Percentiles rank a stretch among this genome's conserved stretches.
These are phyloP conservation scores for Paramecium primaurelia DNA, from an alignment of 73 alveolate genomes.

Conservation along the genomic window DNA sequence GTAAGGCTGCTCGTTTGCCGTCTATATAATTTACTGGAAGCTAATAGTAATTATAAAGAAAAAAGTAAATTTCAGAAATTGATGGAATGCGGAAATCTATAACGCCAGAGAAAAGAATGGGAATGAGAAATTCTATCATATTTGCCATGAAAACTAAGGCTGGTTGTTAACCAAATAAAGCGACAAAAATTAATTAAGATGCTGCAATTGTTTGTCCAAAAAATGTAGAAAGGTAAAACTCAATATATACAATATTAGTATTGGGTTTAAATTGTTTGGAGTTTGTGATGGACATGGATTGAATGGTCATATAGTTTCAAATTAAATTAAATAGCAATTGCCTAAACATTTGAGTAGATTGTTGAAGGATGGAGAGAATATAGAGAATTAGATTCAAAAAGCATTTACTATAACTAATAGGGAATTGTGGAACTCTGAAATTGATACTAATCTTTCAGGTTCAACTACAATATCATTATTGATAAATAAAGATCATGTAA, in stretches of 20 bases:
- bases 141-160: constrained; percentile 49
- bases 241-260: not conserved
- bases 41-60: constrained; percentile 5
- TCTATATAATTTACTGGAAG: not conserved
- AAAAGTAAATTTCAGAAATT: not conserved
- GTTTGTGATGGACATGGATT: constrained; percentile 99
- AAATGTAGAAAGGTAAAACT: not conserved
- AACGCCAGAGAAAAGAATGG: constrained; percentile 23
- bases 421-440: constrained; percentile 62
- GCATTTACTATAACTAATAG: constrained; percentile 56
- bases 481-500: constrained; percentile 61
- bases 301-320: constrained; percentile 92
- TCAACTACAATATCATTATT: constrained; percentile 76
- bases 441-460: constrained; percentile 66
- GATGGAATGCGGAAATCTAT: constrained; percentile 38
- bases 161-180: constrained; percentile 46
- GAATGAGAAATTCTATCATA: not conserved
- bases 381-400: not conserved
- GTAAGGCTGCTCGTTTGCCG: not conserved
- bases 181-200: constrained; percentile 29
- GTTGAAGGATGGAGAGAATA: constrained; percentile 26
- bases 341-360: constrained; percentile 62
- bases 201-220: constrained; percentile 49
- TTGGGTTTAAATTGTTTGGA: constrained; percentile 65
- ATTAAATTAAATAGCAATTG: constrained; percentile 72